Evolutionary conservation across 2,329 filamentous ascomycete species (phyloP).

Genomic region (Ophiocordyceps camponoti-saundersi): DNA sequence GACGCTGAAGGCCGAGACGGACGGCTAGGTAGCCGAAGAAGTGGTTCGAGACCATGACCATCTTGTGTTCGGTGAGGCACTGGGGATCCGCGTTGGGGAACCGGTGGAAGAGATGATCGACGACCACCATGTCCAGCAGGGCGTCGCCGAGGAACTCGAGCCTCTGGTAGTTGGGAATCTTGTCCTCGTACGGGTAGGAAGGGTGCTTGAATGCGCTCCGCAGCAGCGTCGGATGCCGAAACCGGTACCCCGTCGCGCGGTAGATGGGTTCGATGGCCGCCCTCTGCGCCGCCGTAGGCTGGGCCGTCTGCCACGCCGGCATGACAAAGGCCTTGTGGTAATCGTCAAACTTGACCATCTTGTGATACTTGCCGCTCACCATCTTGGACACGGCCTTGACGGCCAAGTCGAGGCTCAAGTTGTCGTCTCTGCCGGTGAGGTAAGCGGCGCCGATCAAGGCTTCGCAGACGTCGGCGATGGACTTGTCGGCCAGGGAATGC

Average conservation of each 20-base stretch:
- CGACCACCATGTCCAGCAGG: conserved; percentile 68
- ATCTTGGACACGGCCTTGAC: conserved; percentile 50
- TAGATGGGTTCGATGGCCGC: conserved; percentile 51
- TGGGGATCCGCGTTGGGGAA: conserved; percentile 75
- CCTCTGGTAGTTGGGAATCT: conserved; percentile 74
- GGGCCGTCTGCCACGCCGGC: conserved; percentile 52
- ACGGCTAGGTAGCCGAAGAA: conserved; percentile 76
- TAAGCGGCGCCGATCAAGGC: conserved; percentile 81
- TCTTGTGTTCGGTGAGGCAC: conserved; percentile 97
- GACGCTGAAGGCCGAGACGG: conserved; percentile 57
- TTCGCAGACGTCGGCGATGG: conserved; percentile 86
- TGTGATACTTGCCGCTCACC: conserved; percentile 53
- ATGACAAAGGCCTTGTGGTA: conserved; percentile 54
- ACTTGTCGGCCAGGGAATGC: conserved; percentile 71
- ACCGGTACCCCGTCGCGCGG: conserved; percentile 39
- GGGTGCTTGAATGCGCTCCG: conserved; percentile 80
- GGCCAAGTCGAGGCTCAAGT: conserved; percentile 35
- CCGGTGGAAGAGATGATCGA: conserved; percentile 63
- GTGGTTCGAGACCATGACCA: conserved; percentile 97
- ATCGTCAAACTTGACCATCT: conserved; percentile 50
- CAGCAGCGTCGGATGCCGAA: conserved; percentile 59
- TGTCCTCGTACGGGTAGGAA: conserved; percentile 59
- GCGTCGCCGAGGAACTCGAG: conserved; percentile 87
- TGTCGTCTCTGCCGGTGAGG: conserved; percentile 21
- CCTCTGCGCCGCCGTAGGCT: conserved; percentile 46